Base-by-base conservation (phyloP, 306 rosid species). In the Sechiopsis laciniata region DNA sequence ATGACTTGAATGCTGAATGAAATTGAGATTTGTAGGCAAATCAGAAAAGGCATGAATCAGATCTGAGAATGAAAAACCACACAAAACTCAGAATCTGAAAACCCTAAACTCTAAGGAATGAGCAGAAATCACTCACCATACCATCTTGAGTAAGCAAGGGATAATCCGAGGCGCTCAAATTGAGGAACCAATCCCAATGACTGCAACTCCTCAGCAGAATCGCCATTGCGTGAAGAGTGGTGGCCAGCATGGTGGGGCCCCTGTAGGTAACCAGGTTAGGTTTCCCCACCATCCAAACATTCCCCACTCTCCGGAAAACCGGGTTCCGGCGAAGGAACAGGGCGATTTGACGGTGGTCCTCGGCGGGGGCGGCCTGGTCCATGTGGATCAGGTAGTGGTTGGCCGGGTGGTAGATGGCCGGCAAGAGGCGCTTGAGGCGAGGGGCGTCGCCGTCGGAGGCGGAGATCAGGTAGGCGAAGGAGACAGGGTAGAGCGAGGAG, bases 221-320 rank as follows among this genome's bases (percentile, higher is more conserved):
- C 37, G 98, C 84, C 90, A 93, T 78, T 8, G 87, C 93, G 77
- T 93, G 96, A 42, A 93, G 91, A 58, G 98, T 93, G 21, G 96
- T 90, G 13, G 98, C 89, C 67, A 93, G 91, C 98, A 93, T 93
- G 2, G 96, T 93, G 21, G 98, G 96, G 51, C 98, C 98, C 83
- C 91, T 88, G 0, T 93, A 93, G 0, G 98, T 93, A 1, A 93
- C 96, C 86, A 88, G 81, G 78, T 87, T 93, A 0, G 88, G 84
- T 52, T 93, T 93, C 24, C 87, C 87, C 58, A 93, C 90, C 20
- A 90, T 22, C 98, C 96, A 90, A 59, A 93, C 96, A 75, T 93
- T 93, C 51, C 97, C 95, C 29, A 88, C 84, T 81, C 79, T 56
- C 17, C 86, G 69, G 79, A 80, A 88, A 40, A 88, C 96, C 13